These are phyloP conservation scores for Coccomyxa sp. DNA, from an alignment of 139 green algal species.

Conservation along the genomic window DNA sequence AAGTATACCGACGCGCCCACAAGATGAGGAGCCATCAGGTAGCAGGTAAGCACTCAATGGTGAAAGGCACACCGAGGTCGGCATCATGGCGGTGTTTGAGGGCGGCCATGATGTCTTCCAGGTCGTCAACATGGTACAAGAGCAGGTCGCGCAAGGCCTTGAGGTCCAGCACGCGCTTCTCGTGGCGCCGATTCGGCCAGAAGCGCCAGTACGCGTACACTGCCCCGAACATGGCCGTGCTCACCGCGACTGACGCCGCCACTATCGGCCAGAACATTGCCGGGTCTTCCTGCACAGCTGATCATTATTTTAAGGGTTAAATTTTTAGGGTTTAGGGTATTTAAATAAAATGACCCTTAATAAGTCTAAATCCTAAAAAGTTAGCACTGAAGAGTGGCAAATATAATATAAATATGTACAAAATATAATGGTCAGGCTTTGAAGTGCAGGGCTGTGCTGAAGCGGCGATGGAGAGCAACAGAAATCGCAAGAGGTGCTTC, in stretches of 20 bases:
- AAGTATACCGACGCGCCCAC: not conserved
- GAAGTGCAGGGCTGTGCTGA: no score
- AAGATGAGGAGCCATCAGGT: not conserved
- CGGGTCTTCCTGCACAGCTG: conserved; percentile 14
- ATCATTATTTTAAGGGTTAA: not conserved
- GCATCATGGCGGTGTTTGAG: conserved; percentile 1
- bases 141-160: conserved; percentile 40
- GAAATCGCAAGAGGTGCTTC: no score
- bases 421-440: not conserved
- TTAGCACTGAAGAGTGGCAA: not conserved
- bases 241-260: not conserved
- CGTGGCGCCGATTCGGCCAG: conserved; percentile 32
- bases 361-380: not conserved
- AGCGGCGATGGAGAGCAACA: no score
- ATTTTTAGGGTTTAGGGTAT: not conserved
- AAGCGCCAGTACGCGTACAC: conserved; percentile 37
- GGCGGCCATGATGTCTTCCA: conserved; percentile 33
- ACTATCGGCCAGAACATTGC: conserved; percentile 40
- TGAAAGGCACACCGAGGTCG: not conserved
- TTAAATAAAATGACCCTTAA: not conserved
- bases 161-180: conserved; percentile 38
- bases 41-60: not conserved
- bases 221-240: not conserved
- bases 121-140: conserved; percentile 44
- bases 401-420: not conserved